These are phyloP conservation scores for Stevia rebaudiana DNA, from an alignment of 140 eudicot genomes.

Conservation along the genomic window DNA sequence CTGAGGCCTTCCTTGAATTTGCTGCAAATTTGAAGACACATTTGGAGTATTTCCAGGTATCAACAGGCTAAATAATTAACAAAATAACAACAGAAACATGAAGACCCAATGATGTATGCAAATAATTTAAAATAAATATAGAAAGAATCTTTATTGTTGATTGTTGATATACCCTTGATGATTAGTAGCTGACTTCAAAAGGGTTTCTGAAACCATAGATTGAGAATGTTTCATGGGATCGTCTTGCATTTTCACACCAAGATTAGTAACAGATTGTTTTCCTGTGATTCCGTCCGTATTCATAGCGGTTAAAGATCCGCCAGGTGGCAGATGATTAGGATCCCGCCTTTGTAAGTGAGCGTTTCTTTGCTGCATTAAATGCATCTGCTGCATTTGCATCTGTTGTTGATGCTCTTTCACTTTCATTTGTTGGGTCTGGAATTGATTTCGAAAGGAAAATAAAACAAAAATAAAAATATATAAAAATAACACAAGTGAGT, in stretches of 20 bases:
- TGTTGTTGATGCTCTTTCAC: conserved; percentile 96
- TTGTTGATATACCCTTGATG: conserved; percentile 65
- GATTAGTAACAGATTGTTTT: conserved; percentile 70
- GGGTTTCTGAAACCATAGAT: conserved; percentile 79
- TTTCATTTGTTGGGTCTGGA: conserved; percentile 86
- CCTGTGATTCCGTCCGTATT: conserved; percentile 69
- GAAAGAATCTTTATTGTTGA: conserved; percentile 13
- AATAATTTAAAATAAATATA: conserved; percentile 6
- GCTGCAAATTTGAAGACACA: conserved; percentile 83
- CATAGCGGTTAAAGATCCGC: conserved; percentile 58
- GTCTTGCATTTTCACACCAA: conserved; percentile 77
- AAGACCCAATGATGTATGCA: not conserved
- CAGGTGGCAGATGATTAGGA: conserved; percentile 80
- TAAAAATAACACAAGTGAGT: not conserved
- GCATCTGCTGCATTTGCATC: conserved; percentile 94
- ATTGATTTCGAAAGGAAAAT: not conserved
- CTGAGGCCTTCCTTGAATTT: conserved; percentile 82
- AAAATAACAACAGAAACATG: conserved; percentile 2
- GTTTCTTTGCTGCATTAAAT: conserved; percentile 81
- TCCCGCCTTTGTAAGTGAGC: conserved; percentile 89
- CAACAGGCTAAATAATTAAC: conserved; percentile 55
- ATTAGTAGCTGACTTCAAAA: conserved; percentile 75
- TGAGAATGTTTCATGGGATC: conserved; percentile 74
- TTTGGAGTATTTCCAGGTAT: conserved; percentile 71
- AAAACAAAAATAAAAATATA: not conserved